Evolutionary conservation across 2,329 filamentous ascomycete species (phyloP).

Genomic region (Fusarium setosum): DNA sequence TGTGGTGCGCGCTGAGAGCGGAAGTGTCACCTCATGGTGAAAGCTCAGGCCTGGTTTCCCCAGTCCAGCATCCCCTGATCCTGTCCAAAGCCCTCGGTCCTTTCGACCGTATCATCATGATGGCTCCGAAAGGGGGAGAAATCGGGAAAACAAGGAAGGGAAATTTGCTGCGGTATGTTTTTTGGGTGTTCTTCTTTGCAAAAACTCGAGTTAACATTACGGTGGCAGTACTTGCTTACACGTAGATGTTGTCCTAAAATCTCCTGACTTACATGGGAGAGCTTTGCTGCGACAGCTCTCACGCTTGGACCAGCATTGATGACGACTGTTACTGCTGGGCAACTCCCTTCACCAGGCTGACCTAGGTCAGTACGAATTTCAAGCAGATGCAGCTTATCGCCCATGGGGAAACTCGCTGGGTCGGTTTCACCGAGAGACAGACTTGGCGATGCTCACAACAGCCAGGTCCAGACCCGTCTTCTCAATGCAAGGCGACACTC

Average conservation of each 20-base stretch:
- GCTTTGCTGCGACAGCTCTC: background rate
- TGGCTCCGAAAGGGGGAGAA: constrained; percentile 6
- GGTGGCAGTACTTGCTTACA: background rate
- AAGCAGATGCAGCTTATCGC: constrained; percentile 5
- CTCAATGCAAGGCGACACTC: background rate
- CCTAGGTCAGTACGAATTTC: constrained; percentile 1
- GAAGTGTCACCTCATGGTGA: constrained; percentile 30
- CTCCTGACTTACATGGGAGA: constrained; percentile 9
- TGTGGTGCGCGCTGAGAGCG: constrained; percentile 5
- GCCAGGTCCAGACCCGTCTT: background rate
- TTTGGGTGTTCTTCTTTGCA: background rate
- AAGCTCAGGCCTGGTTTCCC: constrained; percentile 24
- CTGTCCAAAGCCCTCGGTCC: constrained; percentile 11
- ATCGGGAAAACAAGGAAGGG: background rate
- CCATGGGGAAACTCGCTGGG: constrained; percentile 5
- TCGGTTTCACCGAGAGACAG: constrained; percentile 8
- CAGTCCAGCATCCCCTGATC: constrained; percentile 23
- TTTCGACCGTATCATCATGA: constrained; percentile 20
- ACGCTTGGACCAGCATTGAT: background rate
- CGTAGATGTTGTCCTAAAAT: background rate
- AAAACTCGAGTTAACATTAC: too few relatives aligned
- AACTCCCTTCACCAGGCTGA: background rate
- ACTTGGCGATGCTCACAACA: background rate
- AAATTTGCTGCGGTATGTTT: background rate
- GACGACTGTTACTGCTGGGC: background rate